These are phyloP conservation scores for Clonostachys rhizophaga DNA, from an alignment of 2,329 filamentous ascomycete genomes.

Conservation along the genomic window DNA sequence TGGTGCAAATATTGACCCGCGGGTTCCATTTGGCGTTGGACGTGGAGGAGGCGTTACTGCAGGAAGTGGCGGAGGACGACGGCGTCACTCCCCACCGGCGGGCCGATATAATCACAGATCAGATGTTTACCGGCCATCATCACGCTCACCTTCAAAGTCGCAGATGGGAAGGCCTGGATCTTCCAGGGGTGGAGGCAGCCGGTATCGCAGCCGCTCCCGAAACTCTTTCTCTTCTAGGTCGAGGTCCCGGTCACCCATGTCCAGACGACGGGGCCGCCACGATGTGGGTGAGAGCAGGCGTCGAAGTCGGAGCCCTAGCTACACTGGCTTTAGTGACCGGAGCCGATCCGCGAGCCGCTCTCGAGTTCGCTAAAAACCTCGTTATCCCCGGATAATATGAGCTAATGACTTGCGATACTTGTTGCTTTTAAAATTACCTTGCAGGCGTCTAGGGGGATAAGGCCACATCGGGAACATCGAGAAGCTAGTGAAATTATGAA, in stretches of 20 bases:
- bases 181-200: conserved; percentile 17
- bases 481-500: too few relatives aligned
- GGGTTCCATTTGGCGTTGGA: conserved; percentile 21
- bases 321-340: conserved; percentile 32
- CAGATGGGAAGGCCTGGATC: conserved; percentile 24
- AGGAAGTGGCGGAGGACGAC: conserved; percentile 27
- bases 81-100: conserved; percentile 25
- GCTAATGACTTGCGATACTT: too few relatives aligned
- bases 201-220: conserved; percentile 39
- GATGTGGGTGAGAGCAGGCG: conserved; percentile 26
- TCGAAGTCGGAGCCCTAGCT: conserved; percentile 38
- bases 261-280: conserved; percentile 20
- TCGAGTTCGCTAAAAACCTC: conserved; percentile 14
- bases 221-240: conserved; percentile 43
- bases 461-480: too few relatives aligned
- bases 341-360: conserved; percentile 32
- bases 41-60: conserved; percentile 21
- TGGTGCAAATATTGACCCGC: conserved; percentile 53
- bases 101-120: conserved; percentile 35
- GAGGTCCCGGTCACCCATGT: conserved; percentile 34
- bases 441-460: too few relatives aligned
- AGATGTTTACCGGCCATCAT: conserved; percentile 60
- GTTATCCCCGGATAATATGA: conserved; percentile 7
- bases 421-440: too few relatives aligned
- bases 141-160: conserved; percentile 41